Evolutionary conservation across 1,139 yeast genomes (phyloP).

Genomic region (Pichia sp.): DNA sequence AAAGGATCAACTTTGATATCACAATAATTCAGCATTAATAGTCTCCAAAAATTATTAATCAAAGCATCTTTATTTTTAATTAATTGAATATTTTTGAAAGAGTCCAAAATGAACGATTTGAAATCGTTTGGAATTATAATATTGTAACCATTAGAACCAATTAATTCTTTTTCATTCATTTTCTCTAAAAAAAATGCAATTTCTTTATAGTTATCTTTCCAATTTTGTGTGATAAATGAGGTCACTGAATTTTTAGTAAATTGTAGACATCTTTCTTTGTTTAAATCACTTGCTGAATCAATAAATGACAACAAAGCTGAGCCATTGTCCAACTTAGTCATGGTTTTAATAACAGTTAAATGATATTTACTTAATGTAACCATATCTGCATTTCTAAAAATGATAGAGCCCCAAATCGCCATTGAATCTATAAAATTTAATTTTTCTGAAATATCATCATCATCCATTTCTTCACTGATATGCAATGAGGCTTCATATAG

Average conservation of each 20-base stretch:
- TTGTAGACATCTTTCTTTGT: conserved; percentile 40
- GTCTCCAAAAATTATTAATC: conserved; percentile 37
- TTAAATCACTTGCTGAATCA: conserved; percentile 38
- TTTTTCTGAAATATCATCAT: conserved; percentile 12
- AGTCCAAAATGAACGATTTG: conserved; percentile 18
- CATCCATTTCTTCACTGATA: not conserved
- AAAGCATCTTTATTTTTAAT: conserved; percentile 23
- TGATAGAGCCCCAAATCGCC: conserved; percentile 39
- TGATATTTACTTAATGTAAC: conserved; percentile 44
- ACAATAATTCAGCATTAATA: conserved; percentile 30
- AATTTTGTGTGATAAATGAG: conserved; percentile 39
- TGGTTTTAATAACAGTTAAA: conserved; percentile 23
- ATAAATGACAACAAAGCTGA: conserved; percentile 43
- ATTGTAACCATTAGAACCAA: conserved; percentile 14
- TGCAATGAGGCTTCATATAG: conserved; percentile 11
- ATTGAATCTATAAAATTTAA: conserved; percentile 31
- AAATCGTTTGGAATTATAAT: conserved; percentile 29
- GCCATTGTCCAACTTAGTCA: conserved; percentile 31
- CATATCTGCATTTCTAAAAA: conserved; percentile 57
- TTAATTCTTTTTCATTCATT: conserved; percentile 26
- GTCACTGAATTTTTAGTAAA: conserved; percentile 46
- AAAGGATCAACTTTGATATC: conserved; percentile 16
- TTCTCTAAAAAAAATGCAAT: conserved; percentile 42
- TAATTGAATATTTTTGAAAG: conserved; percentile 13
- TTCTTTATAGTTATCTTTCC: conserved; percentile 31